phyloP scores from a whole-genome alignment of 805 yeast genomes.

The Debaryomyces hansenii region DNA sequence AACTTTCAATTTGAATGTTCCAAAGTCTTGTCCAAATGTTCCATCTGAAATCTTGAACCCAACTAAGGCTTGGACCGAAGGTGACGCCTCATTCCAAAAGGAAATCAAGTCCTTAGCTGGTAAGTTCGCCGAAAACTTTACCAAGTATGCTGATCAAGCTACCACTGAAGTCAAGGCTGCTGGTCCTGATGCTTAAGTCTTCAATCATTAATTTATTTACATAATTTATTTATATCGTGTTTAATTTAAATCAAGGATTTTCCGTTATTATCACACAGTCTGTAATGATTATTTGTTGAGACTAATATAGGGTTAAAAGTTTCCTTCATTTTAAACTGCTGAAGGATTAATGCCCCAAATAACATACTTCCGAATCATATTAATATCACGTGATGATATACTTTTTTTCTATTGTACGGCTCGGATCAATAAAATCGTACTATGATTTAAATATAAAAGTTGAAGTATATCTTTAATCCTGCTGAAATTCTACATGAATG shows the following conservation, averaged over 20 bases:
- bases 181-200: constrained; percentile 61
- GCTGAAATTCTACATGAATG: too few species aligned
- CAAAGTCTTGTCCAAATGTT: constrained; percentile 77
- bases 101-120: constrained; percentile 62
- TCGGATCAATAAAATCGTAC: too few species aligned
- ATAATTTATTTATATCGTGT: too few species aligned
- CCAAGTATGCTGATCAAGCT: constrained; percentile 77
- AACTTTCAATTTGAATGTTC: constrained; percentile 83
- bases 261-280: neutral
- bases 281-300: too few species aligned
- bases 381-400: too few species aligned
- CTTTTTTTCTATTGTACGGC: too few species aligned
- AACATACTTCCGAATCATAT: too few species aligned
- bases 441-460: too few species aligned
- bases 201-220: neutral
- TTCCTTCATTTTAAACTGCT: too few species aligned
- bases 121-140: constrained; percentile 83
- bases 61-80: constrained; percentile 68
- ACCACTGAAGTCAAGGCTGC: constrained; percentile 88
- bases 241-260: neutral
- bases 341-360: too few species aligned
- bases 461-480: too few species aligned
- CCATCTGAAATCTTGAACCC: constrained; percentile 88
- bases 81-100: constrained; percentile 36
- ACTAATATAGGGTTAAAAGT: too few species aligned